phyloP scores from a whole-genome alignment of 306 rosid species.

The Cucumis hystrix region DNA sequence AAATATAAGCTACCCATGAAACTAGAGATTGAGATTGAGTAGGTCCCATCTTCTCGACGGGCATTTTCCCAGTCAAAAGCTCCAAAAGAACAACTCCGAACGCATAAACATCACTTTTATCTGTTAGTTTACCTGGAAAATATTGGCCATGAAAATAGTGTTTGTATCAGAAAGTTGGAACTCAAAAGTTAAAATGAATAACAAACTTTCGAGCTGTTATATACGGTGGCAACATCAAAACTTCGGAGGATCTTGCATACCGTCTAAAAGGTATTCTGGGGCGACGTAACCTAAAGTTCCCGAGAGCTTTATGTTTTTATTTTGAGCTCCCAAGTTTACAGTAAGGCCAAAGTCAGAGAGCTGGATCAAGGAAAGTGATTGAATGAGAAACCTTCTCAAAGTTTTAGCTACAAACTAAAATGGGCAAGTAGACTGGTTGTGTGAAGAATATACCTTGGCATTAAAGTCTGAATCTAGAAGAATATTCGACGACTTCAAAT shows the following conservation, averaged over 20 bases:
- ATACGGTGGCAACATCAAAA: not conserved
- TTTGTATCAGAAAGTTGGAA: not conserved
- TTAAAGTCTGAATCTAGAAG: conserved; percentile 72
- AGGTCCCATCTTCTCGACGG: conserved; percentile 41
- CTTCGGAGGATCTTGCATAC: conserved; percentile 21
- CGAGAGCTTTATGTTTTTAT: conserved; percentile 51
- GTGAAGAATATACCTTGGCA: conserved; percentile 54
- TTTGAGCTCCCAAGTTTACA: conserved; percentile 46
- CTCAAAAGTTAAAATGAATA: not conserved
- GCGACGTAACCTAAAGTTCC: conserved; percentile 68
- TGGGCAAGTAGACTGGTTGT: not conserved
- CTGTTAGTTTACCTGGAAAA: conserved; percentile 71
- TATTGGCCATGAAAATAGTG: not conserved
- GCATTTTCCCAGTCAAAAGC: conserved; percentile 67
- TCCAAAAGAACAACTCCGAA: conserved; percentile 84
- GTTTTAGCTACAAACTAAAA: not conserved
- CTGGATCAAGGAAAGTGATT: conserved; percentile 32
- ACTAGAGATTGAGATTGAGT: conserved; percentile 53
- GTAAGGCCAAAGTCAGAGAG: conserved; percentile 77
- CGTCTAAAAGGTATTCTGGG: conserved; percentile 75
- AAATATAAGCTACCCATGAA: conserved; percentile 49
- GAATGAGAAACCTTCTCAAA: not conserved
- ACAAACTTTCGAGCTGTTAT: not conserved
- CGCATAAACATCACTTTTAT: conserved; percentile 85
- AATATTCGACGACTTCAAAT: conserved; percentile 60